Evolutionary conservation across 495 filamentous ascomycete genomes (phyloP).

Genomic region (Corynascus novoguineensis): DNA sequence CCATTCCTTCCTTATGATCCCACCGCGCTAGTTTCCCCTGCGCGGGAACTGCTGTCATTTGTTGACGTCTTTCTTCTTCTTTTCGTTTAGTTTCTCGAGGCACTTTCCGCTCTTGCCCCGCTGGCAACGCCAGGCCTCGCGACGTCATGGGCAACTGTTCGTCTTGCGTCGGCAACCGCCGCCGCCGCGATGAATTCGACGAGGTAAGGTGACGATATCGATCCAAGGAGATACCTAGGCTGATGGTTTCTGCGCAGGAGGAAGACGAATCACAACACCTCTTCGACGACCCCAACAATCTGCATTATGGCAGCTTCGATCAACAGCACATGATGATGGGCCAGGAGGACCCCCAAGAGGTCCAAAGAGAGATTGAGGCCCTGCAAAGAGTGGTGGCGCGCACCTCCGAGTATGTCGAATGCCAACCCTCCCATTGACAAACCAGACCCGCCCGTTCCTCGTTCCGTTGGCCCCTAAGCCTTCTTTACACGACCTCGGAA

Average conservation of each 20-base stretch:
- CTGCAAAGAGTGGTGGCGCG: constrained; percentile 50
- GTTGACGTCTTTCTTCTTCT: neutral
- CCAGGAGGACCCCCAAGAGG: constrained; percentile 52
- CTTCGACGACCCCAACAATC: constrained; percentile 48
- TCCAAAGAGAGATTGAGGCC: constrained; percentile 54
- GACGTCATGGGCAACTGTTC: constrained; percentile 43
- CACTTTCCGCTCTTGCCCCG: constrained; percentile 6
- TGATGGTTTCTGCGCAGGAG: constrained; percentile 25
- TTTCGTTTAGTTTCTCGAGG: no score
- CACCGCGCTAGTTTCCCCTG: constrained; percentile 23
- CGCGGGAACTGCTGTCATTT: constrained; percentile 12
- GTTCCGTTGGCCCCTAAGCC: neutral
- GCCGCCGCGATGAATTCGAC: constrained; percentile 38
- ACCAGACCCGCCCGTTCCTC: neutral
- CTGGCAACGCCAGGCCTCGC: neutral
- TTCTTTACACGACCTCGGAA: constrained; percentile 7
- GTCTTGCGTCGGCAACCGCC: constrained; percentile 41
- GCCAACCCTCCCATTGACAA: neutral
- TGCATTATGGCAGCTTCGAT: constrained; percentile 52
- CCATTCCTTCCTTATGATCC: constrained; percentile 31
- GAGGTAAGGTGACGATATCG: constrained; percentile 29
- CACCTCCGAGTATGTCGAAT: constrained; percentile 48
- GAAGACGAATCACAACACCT: constrained; percentile 50
- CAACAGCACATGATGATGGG: constrained; percentile 44
- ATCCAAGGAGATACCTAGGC: neutral